Conservation (phyloP, 495 filamentous ascomycete species). For the Achaetomiella virescens region DNA sequence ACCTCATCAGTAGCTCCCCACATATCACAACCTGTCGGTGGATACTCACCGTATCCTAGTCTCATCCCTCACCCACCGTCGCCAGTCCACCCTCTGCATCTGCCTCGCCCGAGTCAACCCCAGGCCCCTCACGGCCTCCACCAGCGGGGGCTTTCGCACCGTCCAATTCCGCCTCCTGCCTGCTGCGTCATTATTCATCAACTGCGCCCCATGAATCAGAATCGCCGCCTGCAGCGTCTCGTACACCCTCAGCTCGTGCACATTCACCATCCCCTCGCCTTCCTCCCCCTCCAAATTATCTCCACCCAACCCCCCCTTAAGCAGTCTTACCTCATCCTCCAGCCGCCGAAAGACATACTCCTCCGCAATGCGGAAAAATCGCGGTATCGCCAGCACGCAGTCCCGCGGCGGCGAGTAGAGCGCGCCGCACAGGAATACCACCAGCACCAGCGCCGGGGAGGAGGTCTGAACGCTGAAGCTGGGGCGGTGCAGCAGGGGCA, state of each 20-base stretch:
- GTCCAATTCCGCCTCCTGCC: neutral
- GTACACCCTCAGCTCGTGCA: neutral
- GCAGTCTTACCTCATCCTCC: neutral
- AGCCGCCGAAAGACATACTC: conserved; percentile 1
- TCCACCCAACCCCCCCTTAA: neutral
- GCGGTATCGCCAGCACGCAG: neutral
- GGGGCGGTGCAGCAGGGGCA: conserved; percentile 10
- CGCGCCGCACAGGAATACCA: conserved; percentile 1
- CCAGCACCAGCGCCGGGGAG: neutral
- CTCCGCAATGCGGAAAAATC: neutral
- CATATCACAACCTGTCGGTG: too few relatives aligned
- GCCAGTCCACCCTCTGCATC: neutral
- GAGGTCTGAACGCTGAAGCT: neutral
- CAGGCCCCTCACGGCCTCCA: conserved; percentile 1
- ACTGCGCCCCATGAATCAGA: conserved; percentile 9
- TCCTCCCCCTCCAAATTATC: neutral
- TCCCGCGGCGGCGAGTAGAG: conserved; percentile 1
- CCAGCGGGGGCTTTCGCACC: neutral
- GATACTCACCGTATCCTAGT: conserved; percentile 5
- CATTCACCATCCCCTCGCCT: neutral
- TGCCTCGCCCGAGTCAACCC: conserved; percentile 1
- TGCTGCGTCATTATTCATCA: neutral
- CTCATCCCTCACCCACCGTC: conserved; percentile 3
- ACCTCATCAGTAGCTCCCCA: neutral
- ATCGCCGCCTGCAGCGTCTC: conserved; percentile 13